Base-by-base conservation (phyloP, 805 yeast genomes). In the Candida taoyuanica region DNA sequence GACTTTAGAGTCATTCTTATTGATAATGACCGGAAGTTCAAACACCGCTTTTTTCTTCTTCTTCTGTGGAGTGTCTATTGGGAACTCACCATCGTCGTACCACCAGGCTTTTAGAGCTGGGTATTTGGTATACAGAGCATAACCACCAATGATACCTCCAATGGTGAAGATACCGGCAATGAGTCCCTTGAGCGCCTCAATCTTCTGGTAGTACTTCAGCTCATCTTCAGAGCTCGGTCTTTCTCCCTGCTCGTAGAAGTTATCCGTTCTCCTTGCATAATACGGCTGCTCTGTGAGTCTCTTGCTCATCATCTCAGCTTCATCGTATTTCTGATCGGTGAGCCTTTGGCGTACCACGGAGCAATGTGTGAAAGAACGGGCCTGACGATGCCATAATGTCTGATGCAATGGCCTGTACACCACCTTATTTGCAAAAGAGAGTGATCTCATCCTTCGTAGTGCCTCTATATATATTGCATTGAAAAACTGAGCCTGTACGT, bases 1-100 rank as follows among this genome's bases (percentile, higher is more conserved):
- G 3, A 65, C 66, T 1, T 58, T 44, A 5, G 71, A 61, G 29
- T 59, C 61, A 29, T 65, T 63, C 13, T 61, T 55, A 37, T 65
- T 46, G 3, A 42, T 62, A 2, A 69, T 53, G 1, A 41, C 29
- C 5, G 67, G 66, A 3, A 62, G 36, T 13, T 55, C 58, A 15
- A 52, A 46, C 14, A 42, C 40, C 21, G 47, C 53, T 23, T 48
- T n/a, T n/a, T n/a, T 53, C 21, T 39, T 50, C 39, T 47, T 40
- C 36, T 42, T 45, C 34, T 48, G 40, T 6, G 56, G 46, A 14
- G 43, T 33, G 12, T 48, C 53, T 17, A 50, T 35, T 3, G 56
- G 55, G 18, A 39, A 16, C 33, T 43, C 46, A 14, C 48, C 55
- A 17, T 48, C 53, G 12, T 46, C 43, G 20, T 39, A 42, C 52